Evolutionary conservation across 2,329 filamentous ascomycete genomes (phyloP).

Genomic region (Thelonectria discophora): DNA sequence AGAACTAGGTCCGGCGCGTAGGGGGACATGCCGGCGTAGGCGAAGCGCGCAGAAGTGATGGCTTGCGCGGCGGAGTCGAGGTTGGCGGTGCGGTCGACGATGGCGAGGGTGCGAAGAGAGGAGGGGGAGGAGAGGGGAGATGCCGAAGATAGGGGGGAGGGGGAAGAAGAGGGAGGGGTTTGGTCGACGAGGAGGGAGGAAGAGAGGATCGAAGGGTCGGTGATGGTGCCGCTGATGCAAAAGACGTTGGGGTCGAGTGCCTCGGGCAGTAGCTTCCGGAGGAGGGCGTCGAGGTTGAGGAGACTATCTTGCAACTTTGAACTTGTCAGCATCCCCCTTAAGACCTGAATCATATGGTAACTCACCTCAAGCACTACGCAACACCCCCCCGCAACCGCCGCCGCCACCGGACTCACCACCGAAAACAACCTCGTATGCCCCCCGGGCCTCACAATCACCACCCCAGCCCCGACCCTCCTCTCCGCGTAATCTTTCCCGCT

Average conservation of each 20-base stretch:
- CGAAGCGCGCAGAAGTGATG: conserved; percentile 28
- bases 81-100: conserved; percentile 36
- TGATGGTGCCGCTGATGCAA: conserved; percentile 14
- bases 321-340: background rate
- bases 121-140: conserved; percentile 6
- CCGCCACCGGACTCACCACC: conserved; percentile 26
- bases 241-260: conserved; percentile 20
- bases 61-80: conserved; percentile 30
- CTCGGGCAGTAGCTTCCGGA: conserved; percentile 20
- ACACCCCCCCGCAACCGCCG: conserved; percentile 30
- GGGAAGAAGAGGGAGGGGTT: conserved; percentile 9
- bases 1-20: conserved; percentile 35
- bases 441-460: conserved; percentile 33
- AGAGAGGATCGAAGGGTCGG: conserved; percentile 13
- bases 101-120: conserved; percentile 21
- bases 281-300: conserved; percentile 19
- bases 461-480: conserved; percentile 25
- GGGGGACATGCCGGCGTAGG: conserved; percentile 26
- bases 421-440: conserved; percentile 34
- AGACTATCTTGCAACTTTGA: conserved; percentile 23
- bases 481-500: conserved; percentile 24
- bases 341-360: background rate
- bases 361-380: conserved; percentile 31
- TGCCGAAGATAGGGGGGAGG: conserved; percentile 19
- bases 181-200: conserved; percentile 19